Evolutionary conservation across 345 rosid species (phyloP).

Genomic region (Citrus hindsii): DNA sequence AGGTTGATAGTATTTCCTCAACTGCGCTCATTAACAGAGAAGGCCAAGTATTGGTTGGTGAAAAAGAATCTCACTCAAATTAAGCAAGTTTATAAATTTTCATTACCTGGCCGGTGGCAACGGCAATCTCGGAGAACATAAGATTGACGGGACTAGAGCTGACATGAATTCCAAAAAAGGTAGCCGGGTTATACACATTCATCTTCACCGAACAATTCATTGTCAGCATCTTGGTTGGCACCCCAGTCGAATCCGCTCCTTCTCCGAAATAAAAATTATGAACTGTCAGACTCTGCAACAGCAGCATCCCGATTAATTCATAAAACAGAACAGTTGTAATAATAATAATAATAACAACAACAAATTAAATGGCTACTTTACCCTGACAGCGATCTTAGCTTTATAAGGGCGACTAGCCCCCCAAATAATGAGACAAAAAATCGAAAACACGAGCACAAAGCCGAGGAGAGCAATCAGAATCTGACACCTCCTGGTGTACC

Average conservation of each 20-base stretch:
- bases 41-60: neutral
- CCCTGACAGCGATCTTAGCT: slow-evolving; percentile 57
- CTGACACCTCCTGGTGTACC: slow-evolving; percentile 50
- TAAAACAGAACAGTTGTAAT: neutral
- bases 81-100: neutral
- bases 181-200: slow-evolving; percentile 64
- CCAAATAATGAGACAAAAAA: slow-evolving; percentile 76
- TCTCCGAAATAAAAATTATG: slow-evolving; percentile 69
- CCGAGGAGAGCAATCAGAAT: slow-evolving; percentile 45
- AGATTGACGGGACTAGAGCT: slow-evolving; percentile 58
- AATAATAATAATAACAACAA: neutral
- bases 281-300: slow-evolving; percentile 50
- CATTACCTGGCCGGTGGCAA: slow-evolving; percentile 76
- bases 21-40: slow-evolving; percentile 30
- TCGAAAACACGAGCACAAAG: slow-evolving; percentile 45
- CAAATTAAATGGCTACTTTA: slow-evolving; percentile 1
- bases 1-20: slow-evolving; percentile 73
- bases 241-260: slow-evolving; percentile 75
- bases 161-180: slow-evolving; percentile 81
- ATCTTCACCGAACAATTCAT: slow-evolving; percentile 60
- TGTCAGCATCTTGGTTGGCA: slow-evolving; percentile 70
- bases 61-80: neutral
- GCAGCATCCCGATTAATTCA: neutral
- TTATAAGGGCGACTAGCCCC: slow-evolving; percentile 73
- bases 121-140: slow-evolving; percentile 51